phyloP scores from a whole-genome alignment of 2,329 filamentous ascomycete genomes.

The Claviceps lovelessii region DNA sequence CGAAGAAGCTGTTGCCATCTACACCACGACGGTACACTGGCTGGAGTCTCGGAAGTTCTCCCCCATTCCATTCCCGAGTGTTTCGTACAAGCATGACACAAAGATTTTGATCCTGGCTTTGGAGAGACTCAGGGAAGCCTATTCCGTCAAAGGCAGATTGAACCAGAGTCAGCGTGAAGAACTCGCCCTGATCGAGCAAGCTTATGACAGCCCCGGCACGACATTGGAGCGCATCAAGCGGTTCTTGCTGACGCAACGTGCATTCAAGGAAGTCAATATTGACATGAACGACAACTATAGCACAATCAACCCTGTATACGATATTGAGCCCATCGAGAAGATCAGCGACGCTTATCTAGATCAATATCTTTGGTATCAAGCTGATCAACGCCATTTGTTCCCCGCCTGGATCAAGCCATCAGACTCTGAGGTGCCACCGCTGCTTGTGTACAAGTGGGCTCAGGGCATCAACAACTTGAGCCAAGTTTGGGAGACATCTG shows the following conservation, averaged over 20 bases:
- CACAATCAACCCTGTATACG: constrained; percentile 97
- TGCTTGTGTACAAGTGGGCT: constrained; percentile 96
- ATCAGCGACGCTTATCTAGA: constrained; percentile 98
- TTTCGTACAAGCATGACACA: constrained; percentile 98
- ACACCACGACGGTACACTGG: constrained; percentile 98
- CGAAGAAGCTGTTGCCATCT: constrained; percentile 95
- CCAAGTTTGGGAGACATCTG: constrained; percentile 83
- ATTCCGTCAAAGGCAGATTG: constrained; percentile 90
- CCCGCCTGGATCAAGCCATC: constrained; percentile 98
- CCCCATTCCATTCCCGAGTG: constrained; percentile 94
- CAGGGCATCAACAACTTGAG: constrained; percentile 98
- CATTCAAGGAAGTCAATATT: constrained; percentile 98
- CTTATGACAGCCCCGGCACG: constrained; percentile 93
- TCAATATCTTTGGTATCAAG: constrained; percentile 98
- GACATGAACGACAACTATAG: constrained; percentile 99
- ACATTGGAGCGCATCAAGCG: constrained; percentile 94
- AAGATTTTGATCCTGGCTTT: constrained; percentile 95
- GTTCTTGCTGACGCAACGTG: constrained; percentile 88
- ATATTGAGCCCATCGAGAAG: constrained; percentile 98
- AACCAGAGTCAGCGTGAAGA: constrained; percentile 98
- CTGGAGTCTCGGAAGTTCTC: constrained; percentile 96
- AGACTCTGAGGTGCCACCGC: constrained; percentile 88
- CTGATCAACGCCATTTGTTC: constrained; percentile 91
- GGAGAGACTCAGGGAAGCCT: constrained; percentile 84
- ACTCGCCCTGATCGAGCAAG: constrained; percentile 90